Evolutionary conservation across 2,329 filamentous ascomycete species (phyloP).

Genomic region (Colletotrichum acutatum): DNA sequence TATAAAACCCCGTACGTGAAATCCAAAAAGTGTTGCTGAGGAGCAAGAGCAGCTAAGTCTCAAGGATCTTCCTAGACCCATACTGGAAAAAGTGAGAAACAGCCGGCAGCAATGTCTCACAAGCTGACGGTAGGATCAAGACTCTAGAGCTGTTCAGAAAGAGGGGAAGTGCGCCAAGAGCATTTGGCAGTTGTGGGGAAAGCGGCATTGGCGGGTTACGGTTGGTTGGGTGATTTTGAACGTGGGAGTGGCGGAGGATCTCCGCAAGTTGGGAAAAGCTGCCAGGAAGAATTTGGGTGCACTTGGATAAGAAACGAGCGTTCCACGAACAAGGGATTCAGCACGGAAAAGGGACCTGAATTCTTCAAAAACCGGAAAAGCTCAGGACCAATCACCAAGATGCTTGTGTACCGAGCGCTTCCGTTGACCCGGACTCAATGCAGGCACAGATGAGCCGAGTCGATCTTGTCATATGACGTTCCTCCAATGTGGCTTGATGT

Average conservation of each 20-base stretch:
- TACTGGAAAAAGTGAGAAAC: neutral
- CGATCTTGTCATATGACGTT: neutral
- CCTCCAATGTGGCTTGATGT: neutral
- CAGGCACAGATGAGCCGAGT: neutral
- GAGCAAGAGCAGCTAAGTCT: neutral
- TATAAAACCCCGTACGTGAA: neutral
- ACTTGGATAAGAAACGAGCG: neutral
- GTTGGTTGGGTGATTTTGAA: neutral
- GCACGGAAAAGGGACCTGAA: neutral
- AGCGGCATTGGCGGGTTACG: slow-evolving; percentile 14
- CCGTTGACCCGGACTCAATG: too few relatives aligned
- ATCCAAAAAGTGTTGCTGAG: neutral
- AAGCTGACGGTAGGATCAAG: neutral
- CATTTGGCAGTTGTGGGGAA: slow-evolving; percentile 7
- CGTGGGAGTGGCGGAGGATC: slow-evolving; percentile 14
- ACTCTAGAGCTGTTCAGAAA: neutral
- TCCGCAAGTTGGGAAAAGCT: slow-evolving; percentile 9
- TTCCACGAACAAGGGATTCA: neutral
- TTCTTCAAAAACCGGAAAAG: neutral
- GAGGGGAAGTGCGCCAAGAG: neutral
- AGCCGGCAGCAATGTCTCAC: neutral
- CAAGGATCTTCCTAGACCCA: neutral
- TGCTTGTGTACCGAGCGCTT: neutral
- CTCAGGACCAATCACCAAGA: too few relatives aligned
- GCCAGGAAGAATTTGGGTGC: neutral